These are phyloP conservation scores for Penicillium steckii DNA, from an alignment of 495 filamentous ascomycete genomes.

Conservation along the genomic window DNA sequence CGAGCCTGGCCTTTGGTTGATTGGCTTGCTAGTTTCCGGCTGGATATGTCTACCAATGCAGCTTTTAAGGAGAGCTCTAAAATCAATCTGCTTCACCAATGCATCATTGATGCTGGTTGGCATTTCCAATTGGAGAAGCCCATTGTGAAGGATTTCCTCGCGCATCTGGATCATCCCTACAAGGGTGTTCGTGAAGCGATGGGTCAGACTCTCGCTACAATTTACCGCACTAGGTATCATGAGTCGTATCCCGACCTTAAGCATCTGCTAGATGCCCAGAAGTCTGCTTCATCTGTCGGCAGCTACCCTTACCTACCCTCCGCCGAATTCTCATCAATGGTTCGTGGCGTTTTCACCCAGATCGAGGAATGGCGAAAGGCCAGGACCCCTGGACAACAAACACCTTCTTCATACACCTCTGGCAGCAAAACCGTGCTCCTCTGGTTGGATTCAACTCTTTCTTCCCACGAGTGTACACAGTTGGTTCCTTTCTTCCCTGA, in stretches of 20 bases:
- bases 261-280: slow-evolving; percentile 73
- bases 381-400: slow-evolving; percentile 85
- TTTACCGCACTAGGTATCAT: slow-evolving; percentile 87
- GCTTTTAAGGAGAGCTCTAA: slow-evolving; percentile 99
- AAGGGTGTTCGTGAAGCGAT: slow-evolving; percentile 95
- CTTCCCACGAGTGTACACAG: slow-evolving; percentile 89
- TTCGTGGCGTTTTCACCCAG: slow-evolving; percentile 73
- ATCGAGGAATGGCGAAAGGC: slow-evolving; percentile 87
- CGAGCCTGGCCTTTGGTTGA: slow-evolving; percentile 83
- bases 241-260: slow-evolving; percentile 83
- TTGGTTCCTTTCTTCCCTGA: slow-evolving; percentile 89
- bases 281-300: slow-evolving; percentile 76
- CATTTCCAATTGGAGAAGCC: slow-evolving; percentile 93
- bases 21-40: slow-evolving; percentile 76
- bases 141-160: slow-evolving; percentile 83
- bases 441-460: slow-evolving; percentile 90
- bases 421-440: slow-evolving; percentile 93
- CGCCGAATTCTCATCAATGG: slow-evolving; percentile 68
- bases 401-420: slow-evolving; percentile 90
- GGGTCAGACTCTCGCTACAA: slow-evolving; percentile 80
- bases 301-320: slow-evolving; percentile 77
- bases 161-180: slow-evolving; percentile 95
- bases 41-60: slow-evolving; percentile 94
- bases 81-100: slow-evolving; percentile 85
- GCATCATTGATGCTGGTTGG: slow-evolving; percentile 87